Evolutionary conservation across 306 rosid species (phyloP).

Genomic region (Pachyrhizus erosus): DNA sequence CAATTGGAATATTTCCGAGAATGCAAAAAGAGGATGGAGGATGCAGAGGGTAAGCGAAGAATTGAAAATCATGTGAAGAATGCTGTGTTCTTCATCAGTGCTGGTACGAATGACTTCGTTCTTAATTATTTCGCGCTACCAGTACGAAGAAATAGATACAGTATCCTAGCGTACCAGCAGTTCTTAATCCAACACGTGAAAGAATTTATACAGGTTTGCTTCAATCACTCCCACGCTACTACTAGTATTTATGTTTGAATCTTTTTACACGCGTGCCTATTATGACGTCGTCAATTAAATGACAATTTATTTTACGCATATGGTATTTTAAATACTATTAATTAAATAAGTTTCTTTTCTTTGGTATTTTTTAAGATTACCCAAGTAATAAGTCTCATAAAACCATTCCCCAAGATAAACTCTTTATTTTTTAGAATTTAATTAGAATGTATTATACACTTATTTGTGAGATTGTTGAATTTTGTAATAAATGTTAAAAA

Average conservation of each 20-base stretch:
- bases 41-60: slow-evolving; percentile 51
- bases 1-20: slow-evolving; percentile 70
- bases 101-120: slow-evolving; percentile 82
- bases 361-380: background rate
- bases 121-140: slow-evolving; percentile 71
- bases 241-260: background rate
- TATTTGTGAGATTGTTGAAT: too few relatives aligned
- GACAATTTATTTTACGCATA: too few relatives aligned
- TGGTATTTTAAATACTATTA: too few relatives aligned
- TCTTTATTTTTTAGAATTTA: too few relatives aligned
- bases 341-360: background rate
- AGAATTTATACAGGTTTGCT: slow-evolving; percentile 62
- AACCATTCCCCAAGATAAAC: too few relatives aligned
- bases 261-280: background rate
- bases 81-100: slow-evolving; percentile 65
- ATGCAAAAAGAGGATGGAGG: slow-evolving; percentile 55
- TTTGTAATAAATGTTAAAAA: too few relatives aligned
- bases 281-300: too few relatives aligned
- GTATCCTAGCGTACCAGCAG: slow-evolving; percentile 53
- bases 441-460: too few relatives aligned
- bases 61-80: slow-evolving; percentile 55
- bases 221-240: background rate
- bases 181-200: slow-evolving; percentile 58
- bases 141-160: slow-evolving; percentile 42
- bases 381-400: background rate